Evolutionary conservation across 805 yeast species (phyloP).

Genomic region (Pichia membranifaciens): DNA sequence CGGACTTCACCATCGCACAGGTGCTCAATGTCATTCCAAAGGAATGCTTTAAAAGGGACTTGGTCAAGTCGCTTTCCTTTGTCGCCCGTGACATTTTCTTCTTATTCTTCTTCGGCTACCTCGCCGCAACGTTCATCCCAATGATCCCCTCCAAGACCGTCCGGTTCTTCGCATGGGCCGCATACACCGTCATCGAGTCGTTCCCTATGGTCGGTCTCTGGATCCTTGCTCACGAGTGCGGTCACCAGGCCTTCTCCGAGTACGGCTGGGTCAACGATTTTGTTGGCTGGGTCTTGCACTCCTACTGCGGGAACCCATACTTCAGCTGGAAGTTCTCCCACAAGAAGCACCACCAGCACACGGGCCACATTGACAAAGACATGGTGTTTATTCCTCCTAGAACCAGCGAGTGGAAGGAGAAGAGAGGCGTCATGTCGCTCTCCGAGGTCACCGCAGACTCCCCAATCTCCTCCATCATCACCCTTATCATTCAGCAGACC

Average conservation of each 20-base stretch:
- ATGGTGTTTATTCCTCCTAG: slow-evolving; percentile 56
- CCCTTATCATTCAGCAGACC: slow-evolving; percentile 46
- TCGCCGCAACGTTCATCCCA: slow-evolving; percentile 41
- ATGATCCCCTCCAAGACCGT: slow-evolving; percentile 28
- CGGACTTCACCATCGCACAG: slow-evolving; percentile 57
- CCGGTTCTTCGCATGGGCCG: slow-evolving; percentile 39
- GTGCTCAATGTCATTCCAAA: slow-evolving; percentile 53
- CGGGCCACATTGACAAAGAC: slow-evolving; percentile 55
- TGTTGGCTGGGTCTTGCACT: slow-evolving; percentile 57
- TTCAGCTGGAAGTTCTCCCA: slow-evolving; percentile 60
- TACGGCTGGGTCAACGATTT: slow-evolving; percentile 47
- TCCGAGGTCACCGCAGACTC: slow-evolving; percentile 49
- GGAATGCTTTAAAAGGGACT: slow-evolving; percentile 53
- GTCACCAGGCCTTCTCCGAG: slow-evolving; percentile 57
- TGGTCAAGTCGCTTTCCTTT: slow-evolving; percentile 43
- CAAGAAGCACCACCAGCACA: slow-evolving; percentile 57
- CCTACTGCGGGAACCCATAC: slow-evolving; percentile 52
- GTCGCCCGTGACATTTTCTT: slow-evolving; percentile 47
- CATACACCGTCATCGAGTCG: slow-evolving; percentile 35
- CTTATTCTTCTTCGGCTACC: slow-evolving; percentile 38
- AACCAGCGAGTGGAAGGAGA: slow-evolving; percentile 38
- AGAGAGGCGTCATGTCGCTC: slow-evolving; percentile 29
- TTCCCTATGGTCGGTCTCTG: slow-evolving; percentile 55
- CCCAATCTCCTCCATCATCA: slow-evolving; percentile 42
- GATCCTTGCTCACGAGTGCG: slow-evolving; percentile 63